Percentiles rank a stretch among this genome's conserved stretches.
Evolutionary conservation across 2,329 filamentous ascomycete genomes (phyloP).

Genomic region (Aquanectria penicillioides): DNA sequence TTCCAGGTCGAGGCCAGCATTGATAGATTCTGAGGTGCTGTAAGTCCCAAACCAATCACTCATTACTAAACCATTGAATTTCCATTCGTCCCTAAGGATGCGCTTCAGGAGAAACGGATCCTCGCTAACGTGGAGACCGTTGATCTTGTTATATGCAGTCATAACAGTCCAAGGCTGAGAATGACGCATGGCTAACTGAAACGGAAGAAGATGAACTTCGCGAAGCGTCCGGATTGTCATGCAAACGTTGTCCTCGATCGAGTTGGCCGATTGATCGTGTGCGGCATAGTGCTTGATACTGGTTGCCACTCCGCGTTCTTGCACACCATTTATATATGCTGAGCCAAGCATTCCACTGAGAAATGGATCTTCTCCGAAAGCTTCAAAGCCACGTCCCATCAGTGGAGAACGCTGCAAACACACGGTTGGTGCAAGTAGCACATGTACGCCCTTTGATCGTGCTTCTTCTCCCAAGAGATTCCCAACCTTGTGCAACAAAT

Average conservation of each 20-base stretch:
- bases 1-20: slow-evolving; percentile 42
- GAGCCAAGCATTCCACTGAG: slow-evolving; percentile 48
- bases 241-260: slow-evolving; percentile 26
- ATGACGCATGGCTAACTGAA: slow-evolving; percentile 48
- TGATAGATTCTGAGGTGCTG: slow-evolving; percentile 40
- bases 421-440: slow-evolving; percentile 56
- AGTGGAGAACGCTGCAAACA: slow-evolving; percentile 53
- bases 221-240: slow-evolving; percentile 23
- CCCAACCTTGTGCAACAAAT: slow-evolving; percentile 64
- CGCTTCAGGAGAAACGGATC: slow-evolving; percentile 24
- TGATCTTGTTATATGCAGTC: slow-evolving; percentile 46
- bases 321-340: slow-evolving; percentile 46
- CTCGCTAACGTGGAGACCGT: slow-evolving; percentile 46
- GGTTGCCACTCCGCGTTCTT: slow-evolving; percentile 48
- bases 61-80: slow-evolving; percentile 43
- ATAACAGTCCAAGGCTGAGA: slow-evolving; percentile 48
- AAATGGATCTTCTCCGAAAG: slow-evolving; percentile 52
- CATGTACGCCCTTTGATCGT: slow-evolving; percentile 70
- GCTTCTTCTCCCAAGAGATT: slow-evolving; percentile 63
- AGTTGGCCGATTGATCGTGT: slow-evolving; percentile 45
- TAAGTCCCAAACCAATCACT: slow-evolving; percentile 48
- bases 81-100: slow-evolving; percentile 52
- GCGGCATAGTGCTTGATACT: slow-evolving; percentile 55
- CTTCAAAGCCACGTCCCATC: slow-evolving; percentile 53
- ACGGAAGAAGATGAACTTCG: slow-evolving; percentile 45